Conservation (phyloP, 352 stramenopile genomes). For the Globisporangium iwayamae region DNA sequence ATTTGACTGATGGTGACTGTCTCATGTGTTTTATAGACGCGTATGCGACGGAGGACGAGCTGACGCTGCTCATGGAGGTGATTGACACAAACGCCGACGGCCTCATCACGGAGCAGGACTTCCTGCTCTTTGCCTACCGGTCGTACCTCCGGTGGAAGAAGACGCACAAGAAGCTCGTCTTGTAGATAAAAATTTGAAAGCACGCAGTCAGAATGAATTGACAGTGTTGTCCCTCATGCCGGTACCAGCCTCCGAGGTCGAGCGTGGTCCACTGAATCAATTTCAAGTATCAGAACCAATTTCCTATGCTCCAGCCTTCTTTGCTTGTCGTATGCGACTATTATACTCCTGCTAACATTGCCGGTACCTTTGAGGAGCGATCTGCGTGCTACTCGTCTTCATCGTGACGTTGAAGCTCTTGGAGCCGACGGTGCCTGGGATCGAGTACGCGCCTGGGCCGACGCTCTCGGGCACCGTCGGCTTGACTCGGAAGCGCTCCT, state of each 20-base stretch:
- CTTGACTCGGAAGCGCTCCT: constrained; percentile 51
- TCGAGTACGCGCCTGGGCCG: constrained; percentile 50
- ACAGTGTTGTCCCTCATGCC: background rate
- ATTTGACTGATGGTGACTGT: constrained; percentile 9
- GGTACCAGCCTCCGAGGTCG: too few species aligned
- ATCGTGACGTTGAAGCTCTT: constrained; percentile 77
- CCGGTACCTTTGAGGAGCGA: background rate
- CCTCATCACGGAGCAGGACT: constrained; percentile 77
- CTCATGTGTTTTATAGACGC: constrained; percentile 39
- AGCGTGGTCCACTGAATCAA: background rate
- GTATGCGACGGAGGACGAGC: constrained; percentile 79
- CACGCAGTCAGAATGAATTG: background rate
- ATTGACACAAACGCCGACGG: constrained; percentile 78
- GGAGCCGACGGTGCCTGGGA: constrained; percentile 47
- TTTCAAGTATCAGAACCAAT: background rate
- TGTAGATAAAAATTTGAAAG: background rate
- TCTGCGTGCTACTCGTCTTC: constrained; percentile 5
- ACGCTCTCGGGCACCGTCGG: constrained; percentile 40
- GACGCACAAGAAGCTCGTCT: constrained; percentile 10
- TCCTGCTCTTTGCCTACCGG: constrained; percentile 78
- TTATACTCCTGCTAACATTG: background rate
- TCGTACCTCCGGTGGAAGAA: constrained; percentile 68
- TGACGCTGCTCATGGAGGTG: constrained; percentile 72
- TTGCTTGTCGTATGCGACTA: background rate
- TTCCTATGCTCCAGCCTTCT: background rate